These are phyloP conservation scores for Talaromyces sp. DNA, from an alignment of 2,329 filamentous ascomycete genomes.

Conservation along the genomic window DNA sequence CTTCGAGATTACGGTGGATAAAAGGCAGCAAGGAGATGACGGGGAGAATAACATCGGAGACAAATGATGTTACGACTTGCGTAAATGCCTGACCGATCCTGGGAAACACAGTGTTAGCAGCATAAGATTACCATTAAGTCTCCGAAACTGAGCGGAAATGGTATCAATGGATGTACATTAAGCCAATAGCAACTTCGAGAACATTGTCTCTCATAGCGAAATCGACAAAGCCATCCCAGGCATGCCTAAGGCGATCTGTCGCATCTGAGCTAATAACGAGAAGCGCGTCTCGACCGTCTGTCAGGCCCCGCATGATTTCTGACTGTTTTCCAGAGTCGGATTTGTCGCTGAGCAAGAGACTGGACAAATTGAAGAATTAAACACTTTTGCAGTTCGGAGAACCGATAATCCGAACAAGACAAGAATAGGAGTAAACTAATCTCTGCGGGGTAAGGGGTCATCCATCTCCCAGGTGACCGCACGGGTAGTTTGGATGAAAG, in stretches of 20 bases:
- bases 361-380: not conserved
- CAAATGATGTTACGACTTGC: conserved; percentile 67
- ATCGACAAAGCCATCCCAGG: conserved; percentile 64
- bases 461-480: conserved; percentile 4
- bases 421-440: not conserved
- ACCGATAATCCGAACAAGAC: not conserved
- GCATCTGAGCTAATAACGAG: conserved; percentile 38
- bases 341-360: not conserved
- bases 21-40: conserved; percentile 66
- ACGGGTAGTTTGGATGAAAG: not conserved
- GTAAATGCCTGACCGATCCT: conserved; percentile 70
- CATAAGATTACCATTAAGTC: not conserved
- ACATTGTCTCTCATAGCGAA: conserved; percentile 74
- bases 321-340: not conserved
- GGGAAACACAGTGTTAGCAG: not conserved
- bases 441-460: not conserved
- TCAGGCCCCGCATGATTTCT: conserved; percentile 28
- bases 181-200: conserved; percentile 69
- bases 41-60: conserved; percentile 67
- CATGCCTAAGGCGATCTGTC: conserved; percentile 46
- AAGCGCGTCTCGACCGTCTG: conserved; percentile 29
- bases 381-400: not conserved
- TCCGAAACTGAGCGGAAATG: not conserved
- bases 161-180: conserved; percentile 54
- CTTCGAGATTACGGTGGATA: conserved; percentile 66